A percentile compares a stretch with the other conserved stretches of the same genome.
Conservation (phyloP, 2,329 filamentous ascomycete species). For the Colletotrichum plurivorum region DNA sequence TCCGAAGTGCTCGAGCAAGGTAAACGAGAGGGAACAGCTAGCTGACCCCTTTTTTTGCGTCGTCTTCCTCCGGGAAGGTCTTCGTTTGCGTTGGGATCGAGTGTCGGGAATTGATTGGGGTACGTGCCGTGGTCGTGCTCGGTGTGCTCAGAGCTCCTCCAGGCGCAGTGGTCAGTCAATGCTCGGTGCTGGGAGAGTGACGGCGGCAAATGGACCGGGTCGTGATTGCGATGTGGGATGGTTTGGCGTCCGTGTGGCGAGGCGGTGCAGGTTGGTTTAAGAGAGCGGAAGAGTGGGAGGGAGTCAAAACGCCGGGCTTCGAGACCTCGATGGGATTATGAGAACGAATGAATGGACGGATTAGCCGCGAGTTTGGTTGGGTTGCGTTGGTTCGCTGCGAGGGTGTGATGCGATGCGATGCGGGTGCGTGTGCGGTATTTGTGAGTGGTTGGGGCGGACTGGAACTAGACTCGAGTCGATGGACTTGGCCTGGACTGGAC, state of each 20-base stretch:
- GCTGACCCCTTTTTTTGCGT: conserved; percentile 16
- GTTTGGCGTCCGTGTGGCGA: conserved; percentile 12
- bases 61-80: neutral
- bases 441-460: neutral
- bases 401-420: too few relatives aligned
- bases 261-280: conserved; percentile 3
- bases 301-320: conserved; percentile 35
- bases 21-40: neutral
- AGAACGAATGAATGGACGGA: neutral
- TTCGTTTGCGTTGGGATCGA: conserved; percentile 21
- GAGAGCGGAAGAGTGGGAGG: conserved; percentile 22
- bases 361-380: too few relatives aligned
- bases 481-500: neutral
- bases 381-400: too few relatives aligned
- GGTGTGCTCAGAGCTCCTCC: neutral
- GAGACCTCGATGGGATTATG: conserved; percentile 23
- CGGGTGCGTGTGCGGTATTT: conserved; percentile 18
- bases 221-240: conserved; percentile 10
- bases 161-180: neutral
- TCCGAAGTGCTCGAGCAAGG: conserved; percentile 12
- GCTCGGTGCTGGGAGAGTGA: neutral
- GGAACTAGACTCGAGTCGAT: conserved; percentile 1
- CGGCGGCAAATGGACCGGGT: neutral
- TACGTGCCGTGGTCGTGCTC: conserved; percentile 1
- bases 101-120: conserved; percentile 13